These are phyloP conservation scores for Pseudozyma sp. DNA, from an alignment of 1,284 basidiomycete genomes.

Conservation along the genomic window DNA sequence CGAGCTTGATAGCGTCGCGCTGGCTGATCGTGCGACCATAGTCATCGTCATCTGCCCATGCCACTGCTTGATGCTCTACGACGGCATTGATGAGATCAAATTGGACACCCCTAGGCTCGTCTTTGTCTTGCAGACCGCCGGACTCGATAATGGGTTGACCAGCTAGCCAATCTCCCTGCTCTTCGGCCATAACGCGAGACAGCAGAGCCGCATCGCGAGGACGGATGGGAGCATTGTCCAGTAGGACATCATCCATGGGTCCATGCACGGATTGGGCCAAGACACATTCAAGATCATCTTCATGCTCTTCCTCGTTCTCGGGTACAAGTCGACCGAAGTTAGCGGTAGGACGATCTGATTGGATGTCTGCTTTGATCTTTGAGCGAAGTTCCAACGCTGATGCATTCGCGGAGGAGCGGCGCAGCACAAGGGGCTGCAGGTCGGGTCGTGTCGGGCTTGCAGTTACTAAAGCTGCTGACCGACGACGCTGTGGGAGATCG, in stretches of 20 bases:
- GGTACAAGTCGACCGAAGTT: constrained; percentile 40
- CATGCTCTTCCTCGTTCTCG: constrained; percentile 30
- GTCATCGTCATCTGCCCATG: constrained; percentile 65
- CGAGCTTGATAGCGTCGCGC: constrained; percentile 53
- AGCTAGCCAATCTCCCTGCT: constrained; percentile 41
- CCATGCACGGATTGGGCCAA: constrained; percentile 24
- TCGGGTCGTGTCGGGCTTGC: not conserved
- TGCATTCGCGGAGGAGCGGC: not conserved
- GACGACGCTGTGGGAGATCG: constrained; percentile 35
- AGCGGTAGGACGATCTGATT: constrained; percentile 39
- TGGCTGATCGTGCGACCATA: constrained; percentile 60
- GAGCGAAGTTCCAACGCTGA: constrained; percentile 9
- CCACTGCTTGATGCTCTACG: constrained; percentile 47
- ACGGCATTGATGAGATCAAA: constrained; percentile 56
- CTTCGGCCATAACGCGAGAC: constrained; percentile 27
- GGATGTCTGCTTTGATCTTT: not conserved
- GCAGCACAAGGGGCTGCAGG: constrained; percentile 21
- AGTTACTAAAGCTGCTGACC: not conserved
- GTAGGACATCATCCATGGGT: constrained; percentile 19
- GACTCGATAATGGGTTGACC: constrained; percentile 44
- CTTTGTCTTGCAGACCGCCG: constrained; percentile 48
- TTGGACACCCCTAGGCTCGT: constrained; percentile 50
- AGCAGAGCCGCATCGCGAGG: constrained; percentile 36
- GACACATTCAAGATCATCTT: constrained; percentile 49
- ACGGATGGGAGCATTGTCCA: constrained; percentile 19